Base-by-base conservation (phyloP, 1,284 basidiomycete species). In the Cryptococcus wingfieldii region DNA sequence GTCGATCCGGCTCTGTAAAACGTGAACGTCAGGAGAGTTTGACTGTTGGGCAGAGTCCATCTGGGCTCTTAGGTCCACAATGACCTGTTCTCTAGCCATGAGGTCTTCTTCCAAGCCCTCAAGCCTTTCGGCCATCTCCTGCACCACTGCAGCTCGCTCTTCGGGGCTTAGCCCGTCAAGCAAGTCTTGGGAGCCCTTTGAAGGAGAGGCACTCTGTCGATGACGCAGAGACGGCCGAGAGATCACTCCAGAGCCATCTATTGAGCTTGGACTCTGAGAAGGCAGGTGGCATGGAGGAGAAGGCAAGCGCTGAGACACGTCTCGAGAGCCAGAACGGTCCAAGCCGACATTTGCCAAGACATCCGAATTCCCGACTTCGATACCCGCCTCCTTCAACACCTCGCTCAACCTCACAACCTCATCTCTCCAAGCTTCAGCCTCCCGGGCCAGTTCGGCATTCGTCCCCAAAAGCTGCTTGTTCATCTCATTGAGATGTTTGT, bases 401-500 rank as follows among this genome's bases (percentile, higher is more conserved):
- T 49, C 59, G 18, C 58, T 52, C n/a, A 72, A 53, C 9, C 67
- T 50, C 0, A 62, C 58, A 5, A 67, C 68, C 41, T 75, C 68
- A 34, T 67, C 61, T 23, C 65, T 60, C 74, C 74, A 76, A 3
- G 64, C 67, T 57, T 71, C 68, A 4, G 68, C 68, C 58, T 73
- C 72, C 27, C 66, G 57, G 4, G 70, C 74, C 1, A 73, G 64
- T 13, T 70, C 68, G 5, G 63, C 64, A 51, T 74, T 74, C 25
- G 68, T 67, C 25, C 71, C 69, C 10, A 74, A 60, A 4, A 76
- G 56, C 45, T 73, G 72, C 53, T 71, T 67, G 58, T 75, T 77
- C 71, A 77, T 74, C 37, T 70, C 69, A 47, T 75, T 75, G 28
- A 76, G 67, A 45, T 77, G 74, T 60, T 70, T 72, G 49, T 74